Percentiles rank a stretch among this genome's conserved stretches.
Conservation (phyloP, 2,329 filamentous ascomycete species). For the Sodiomyces alkalinus region DNA sequence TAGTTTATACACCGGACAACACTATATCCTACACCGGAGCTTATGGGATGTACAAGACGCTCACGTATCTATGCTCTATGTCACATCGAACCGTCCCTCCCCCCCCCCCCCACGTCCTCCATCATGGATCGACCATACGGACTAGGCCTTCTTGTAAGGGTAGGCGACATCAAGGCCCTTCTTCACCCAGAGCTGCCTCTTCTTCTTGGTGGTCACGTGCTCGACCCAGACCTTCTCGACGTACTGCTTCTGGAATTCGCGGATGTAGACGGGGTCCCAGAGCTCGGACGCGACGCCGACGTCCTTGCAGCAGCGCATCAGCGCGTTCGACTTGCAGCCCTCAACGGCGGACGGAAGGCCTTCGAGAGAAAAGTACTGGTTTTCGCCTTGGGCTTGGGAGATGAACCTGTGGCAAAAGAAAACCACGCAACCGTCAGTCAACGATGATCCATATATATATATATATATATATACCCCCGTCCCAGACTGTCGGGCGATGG, state of each 20-base stretch:
- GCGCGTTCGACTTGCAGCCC: constrained; percentile 92
- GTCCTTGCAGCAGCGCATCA: constrained; percentile 98
- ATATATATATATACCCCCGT: too few species aligned
- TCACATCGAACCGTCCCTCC: too few species aligned
- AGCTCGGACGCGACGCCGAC: constrained; percentile 86
- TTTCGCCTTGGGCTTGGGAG: constrained; percentile 83
- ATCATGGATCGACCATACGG: too few species aligned
- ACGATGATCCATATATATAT: too few species aligned
- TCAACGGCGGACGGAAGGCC: constrained; percentile 89
- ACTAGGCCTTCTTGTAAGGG: constrained; percentile 31
- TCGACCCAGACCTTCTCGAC: constrained; percentile 80
- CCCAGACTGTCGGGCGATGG: constrained; percentile 3
- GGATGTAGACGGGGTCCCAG: constrained; percentile 89
- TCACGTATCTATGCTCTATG: too few species aligned
- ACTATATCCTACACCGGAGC: too few species aligned
- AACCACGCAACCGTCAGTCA: too few species aligned
- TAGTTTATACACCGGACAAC: too few species aligned
- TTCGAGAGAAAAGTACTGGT: constrained; percentile 81
- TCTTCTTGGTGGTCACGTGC: constrained; percentile 75
- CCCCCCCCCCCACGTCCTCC: too few species aligned
- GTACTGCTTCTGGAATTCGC: constrained; percentile 60
- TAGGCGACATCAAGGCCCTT: constrained; percentile 65
- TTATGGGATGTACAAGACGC: too few species aligned
- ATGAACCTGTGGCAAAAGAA: constrained; percentile 69
- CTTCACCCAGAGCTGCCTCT: constrained; percentile 70